phyloP scores from a whole-genome alignment of 352 stramenopile genomes.

The Globisporangium cederbergense region DNA sequence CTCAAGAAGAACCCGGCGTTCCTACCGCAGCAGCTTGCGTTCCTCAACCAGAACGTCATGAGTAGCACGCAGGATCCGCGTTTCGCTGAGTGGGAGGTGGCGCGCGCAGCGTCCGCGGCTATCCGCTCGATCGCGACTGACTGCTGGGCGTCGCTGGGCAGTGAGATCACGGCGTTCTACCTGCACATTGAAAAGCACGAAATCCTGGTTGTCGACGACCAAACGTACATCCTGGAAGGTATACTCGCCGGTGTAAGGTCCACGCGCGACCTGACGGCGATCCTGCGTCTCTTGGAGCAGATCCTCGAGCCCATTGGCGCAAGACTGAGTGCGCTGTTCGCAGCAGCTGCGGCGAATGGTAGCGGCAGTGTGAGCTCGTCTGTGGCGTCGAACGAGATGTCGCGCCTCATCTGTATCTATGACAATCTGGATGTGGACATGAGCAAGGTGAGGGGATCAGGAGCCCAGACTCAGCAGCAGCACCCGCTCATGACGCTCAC shows the following conservation, averaged over 20 bases:
- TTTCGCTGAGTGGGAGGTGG: constrained; percentile 73
- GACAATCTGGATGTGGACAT: constrained; percentile 61
- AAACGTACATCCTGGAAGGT: constrained; percentile 83
- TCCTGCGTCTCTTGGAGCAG: constrained; percentile 58
- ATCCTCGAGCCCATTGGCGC: constrained; percentile 62
- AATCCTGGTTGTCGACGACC: constrained; percentile 70
- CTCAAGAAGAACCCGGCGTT: constrained; percentile 44
- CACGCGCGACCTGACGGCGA: constrained; percentile 36
- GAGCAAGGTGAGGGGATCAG: constrained; percentile 18
- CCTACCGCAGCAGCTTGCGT: constrained; percentile 53
- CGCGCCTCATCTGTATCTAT: constrained; percentile 83
- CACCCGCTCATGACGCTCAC: constrained; percentile 68
- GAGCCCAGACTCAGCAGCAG: constrained; percentile 3
- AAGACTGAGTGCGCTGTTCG: constrained; percentile 44
- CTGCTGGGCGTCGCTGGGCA: constrained; percentile 66
- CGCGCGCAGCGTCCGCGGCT: constrained; percentile 62
- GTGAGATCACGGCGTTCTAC: constrained; percentile 74
- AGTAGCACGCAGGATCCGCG: constrained; percentile 39
- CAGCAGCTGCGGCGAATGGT: constrained; percentile 20
- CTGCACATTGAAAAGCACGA: constrained; percentile 67
- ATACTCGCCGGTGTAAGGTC: constrained; percentile 60
- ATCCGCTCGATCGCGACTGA: constrained; percentile 74
- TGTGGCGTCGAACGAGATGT: constrained; percentile 55
- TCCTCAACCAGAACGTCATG: constrained; percentile 72
- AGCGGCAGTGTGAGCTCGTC: constrained; percentile 31